These are phyloP conservation scores for Rhododendron vialii DNA, from an alignment of 148 eudicot species.

Conservation along the genomic window DNA sequence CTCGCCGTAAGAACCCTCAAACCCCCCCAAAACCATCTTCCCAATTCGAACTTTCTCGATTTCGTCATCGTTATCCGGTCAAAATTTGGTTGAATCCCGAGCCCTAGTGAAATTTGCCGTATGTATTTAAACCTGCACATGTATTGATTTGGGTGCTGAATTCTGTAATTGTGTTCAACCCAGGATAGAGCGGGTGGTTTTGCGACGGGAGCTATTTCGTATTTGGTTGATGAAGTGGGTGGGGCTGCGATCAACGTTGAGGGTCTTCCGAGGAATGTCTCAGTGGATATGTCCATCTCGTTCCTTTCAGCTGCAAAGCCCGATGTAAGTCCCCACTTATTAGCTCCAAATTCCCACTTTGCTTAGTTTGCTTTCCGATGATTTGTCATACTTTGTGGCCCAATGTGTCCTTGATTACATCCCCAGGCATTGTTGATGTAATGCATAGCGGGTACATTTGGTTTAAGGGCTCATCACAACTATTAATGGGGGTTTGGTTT, in stretches of 20 bases:
- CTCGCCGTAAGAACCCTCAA: constrained; percentile 38
- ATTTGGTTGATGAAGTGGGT: constrained; percentile 70
- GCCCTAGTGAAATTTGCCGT: background rate
- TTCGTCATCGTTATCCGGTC: background rate
- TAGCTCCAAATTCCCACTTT: background rate
- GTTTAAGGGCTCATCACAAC: background rate
- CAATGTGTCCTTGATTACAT: background rate
- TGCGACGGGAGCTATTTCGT: constrained; percentile 71
- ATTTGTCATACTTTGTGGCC: background rate
- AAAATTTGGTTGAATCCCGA: background rate
- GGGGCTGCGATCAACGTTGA: constrained; percentile 46
- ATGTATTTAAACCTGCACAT: background rate
- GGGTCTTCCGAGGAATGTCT: constrained; percentile 63
- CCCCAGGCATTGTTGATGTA: background rate
- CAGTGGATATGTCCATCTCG: constrained; percentile 74
- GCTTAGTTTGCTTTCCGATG: background rate
- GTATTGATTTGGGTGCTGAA: background rate
- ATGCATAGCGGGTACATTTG: background rate
- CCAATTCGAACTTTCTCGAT: background rate
- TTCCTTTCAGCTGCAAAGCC: constrained; percentile 60
- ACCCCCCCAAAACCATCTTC: background rate
- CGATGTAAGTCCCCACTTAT: constrained; percentile 33
- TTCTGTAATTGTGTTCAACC: background rate
- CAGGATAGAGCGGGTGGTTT: constrained; percentile 60
- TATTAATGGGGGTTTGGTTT: background rate